These are phyloP conservation scores for Arxiozyma slooffiae DNA, from an alignment of 1,139 yeast genomes.

Conservation along the genomic window DNA sequence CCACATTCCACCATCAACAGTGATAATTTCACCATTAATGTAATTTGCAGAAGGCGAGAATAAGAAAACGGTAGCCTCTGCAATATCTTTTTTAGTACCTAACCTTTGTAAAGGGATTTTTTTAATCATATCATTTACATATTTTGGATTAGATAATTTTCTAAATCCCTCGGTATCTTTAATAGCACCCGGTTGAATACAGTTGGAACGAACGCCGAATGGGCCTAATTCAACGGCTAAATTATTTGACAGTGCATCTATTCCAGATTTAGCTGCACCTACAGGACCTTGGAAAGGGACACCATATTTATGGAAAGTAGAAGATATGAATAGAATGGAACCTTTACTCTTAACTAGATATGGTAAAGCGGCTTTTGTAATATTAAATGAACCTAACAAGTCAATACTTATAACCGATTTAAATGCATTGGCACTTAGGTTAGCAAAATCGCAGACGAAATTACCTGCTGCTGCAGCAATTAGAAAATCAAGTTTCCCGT, in stretches of 20 bases:
- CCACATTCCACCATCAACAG: conserved; percentile 92
- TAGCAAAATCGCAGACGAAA: conserved; percentile 70
- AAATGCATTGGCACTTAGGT: conserved; percentile 75
- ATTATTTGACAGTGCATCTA: conserved; percentile 74
- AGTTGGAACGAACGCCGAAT: conserved; percentile 66
- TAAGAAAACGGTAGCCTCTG: conserved; percentile 75
- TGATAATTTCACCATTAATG: conserved; percentile 65
- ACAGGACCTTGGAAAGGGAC: conserved; percentile 80
- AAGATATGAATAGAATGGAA: conserved; percentile 64
- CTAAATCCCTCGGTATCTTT: conserved; percentile 72
- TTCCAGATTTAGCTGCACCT: conserved; percentile 89
- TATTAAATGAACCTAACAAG: conserved; percentile 74
- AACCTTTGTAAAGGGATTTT: conserved; percentile 66
- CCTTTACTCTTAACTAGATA: conserved; percentile 62
- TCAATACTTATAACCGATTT: conserved; percentile 78
- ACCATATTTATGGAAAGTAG: conserved; percentile 81
- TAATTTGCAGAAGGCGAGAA: conserved; percentile 75
- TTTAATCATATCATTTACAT: conserved; percentile 33
- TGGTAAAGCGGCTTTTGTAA: conserved; percentile 68
- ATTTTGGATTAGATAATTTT: conserved; percentile 42
- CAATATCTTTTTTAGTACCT: conserved; percentile 72
- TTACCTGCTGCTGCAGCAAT: conserved; percentile 96
- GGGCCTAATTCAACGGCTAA: conserved; percentile 88
- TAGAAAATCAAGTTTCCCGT: conserved; percentile 65
- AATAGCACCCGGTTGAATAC: conserved; percentile 84